Base-by-base conservation (phyloP, 1,284 basidiomycete species). In the Leccinum idahoense region DNA sequence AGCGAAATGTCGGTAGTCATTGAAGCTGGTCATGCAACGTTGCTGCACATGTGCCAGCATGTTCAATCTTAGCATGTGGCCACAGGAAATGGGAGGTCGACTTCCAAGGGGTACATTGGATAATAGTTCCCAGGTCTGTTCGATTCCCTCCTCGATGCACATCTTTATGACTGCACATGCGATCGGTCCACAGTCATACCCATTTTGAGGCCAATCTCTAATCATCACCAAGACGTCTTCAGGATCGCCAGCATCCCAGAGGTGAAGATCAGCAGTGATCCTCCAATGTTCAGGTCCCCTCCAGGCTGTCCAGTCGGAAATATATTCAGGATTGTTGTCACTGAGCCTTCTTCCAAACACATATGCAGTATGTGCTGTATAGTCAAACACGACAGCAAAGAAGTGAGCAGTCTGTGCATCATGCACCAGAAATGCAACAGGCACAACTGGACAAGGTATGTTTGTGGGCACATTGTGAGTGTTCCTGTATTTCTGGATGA, bases 131-230 rank as follows among this genome's bases (percentile, higher is more conserved):
- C 57, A 65, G 10, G 55, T 64, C 2, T 60, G 7, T 5, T 54
- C 5, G 5, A 67, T 12, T 0, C 65, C 54, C 1, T 57, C 8
- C 2, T 62, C n/a, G n/a, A 67, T 60, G n/a, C 58, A 66, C 26
- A 26, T 26, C 7, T 26, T 18, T 7, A 67, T 56, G 0, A 65
- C 3, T 2, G 29, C 44, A 57, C 60, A 63, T 4, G 66, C 51
- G 6, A 60, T 62, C 1, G 66, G 56, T 4, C 57, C 57, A 61
- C 51, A 63, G 29, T 58, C 44, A 20, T 55, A 58, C 1, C 66
- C 66, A 67, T 68, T 66, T 29, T 66, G 65, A 2, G 0, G 5
- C 67, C 65, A 69, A 7, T 68, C 51, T 6, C 35, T 14, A 0
- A 2, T 14, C 0, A 46, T 2, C 12, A 62, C 49, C 2, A 6